Percentiles rank a stretch among this genome's conserved stretches.
These are phyloP conservation scores for Podospora pseudopauciseta DNA, from an alignment of 495 filamentous ascomycete genomes.

Conservation along the genomic window DNA sequence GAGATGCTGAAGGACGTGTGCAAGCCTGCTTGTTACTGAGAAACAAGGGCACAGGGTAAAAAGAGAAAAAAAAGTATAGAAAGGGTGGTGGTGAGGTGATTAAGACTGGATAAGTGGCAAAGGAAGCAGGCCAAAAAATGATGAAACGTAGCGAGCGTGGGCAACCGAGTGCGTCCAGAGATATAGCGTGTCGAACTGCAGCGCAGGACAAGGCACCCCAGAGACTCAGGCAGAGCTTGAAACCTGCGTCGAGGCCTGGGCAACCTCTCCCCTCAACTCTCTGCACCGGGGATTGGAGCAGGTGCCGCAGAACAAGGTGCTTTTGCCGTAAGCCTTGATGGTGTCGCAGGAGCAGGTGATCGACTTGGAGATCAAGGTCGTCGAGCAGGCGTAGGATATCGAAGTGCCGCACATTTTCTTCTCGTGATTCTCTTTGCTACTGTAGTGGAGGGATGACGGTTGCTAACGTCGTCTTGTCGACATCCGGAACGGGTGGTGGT, in stretches of 20 bases:
- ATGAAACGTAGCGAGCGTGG: neutral
- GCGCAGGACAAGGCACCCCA: neutral
- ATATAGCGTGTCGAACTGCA: neutral
- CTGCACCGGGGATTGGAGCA: constrained; percentile 31
- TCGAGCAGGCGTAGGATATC: constrained; percentile 34
- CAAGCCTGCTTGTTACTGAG: neutral
- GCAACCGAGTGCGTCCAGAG: neutral
- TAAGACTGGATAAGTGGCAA: neutral
- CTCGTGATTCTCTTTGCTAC: neutral
- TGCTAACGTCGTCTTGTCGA: neutral
- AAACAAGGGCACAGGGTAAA: constrained; percentile 1
- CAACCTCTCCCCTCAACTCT: constrained; percentile 28
- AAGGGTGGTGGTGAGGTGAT: neutral
- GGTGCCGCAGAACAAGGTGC: constrained; percentile 32
- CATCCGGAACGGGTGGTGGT: neutral
- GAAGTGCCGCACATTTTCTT: constrained; percentile 31
- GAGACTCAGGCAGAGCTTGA: neutral
- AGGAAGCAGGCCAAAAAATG: neutral
- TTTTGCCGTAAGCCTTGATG: constrained; percentile 31
- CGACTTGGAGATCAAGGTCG: constrained; percentile 31
- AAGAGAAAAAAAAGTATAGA: neutral
- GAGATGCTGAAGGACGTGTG: neutral
- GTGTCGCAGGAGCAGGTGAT: constrained; percentile 28
- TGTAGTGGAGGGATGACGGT: neutral
- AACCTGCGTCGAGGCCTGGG: constrained; percentile 5